Base-by-base conservation (phyloP, 495 filamentous ascomycete species). In the Neurospora pannonica region DNA sequence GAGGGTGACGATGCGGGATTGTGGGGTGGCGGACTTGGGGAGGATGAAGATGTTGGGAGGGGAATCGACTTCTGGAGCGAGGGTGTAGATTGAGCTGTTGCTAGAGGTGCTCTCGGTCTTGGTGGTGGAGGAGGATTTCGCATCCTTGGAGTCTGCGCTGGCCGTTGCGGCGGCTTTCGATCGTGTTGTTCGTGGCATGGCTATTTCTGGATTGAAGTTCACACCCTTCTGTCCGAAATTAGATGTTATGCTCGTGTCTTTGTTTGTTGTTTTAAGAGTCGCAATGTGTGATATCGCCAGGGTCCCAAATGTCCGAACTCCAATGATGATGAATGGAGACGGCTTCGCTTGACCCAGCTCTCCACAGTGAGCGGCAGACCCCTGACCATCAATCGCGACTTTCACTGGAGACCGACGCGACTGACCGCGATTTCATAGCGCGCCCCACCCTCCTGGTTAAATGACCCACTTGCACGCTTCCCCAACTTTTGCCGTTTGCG, bases 21-120 rank as follows among this genome's bases (percentile, higher is more conserved):
- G 87, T 72, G 86, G 77, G 37, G 88, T 90, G 3, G 88, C 85
- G 42, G 87, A 82, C 42, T 90, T 87, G 38, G 96, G 96, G 3
- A 99, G 85, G 69, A 99, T 88, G 82, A 98, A 94, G 42, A 96
- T 84, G 74, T 90, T 91, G 31, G 89, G 90, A 8, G 87, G 85
- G 70, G 82, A 86, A 38, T 77, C 37, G 7, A 81, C 79, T 70
- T 83, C 80, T 17, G 79, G 38, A 7, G 82, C 71, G 39, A 86
- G 77, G 37, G 78, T 78, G 75, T 84, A 85, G 75, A 72, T 78
- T 1, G 83, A 81, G 36, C 76, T 60, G 11, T 76, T 77, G 5
- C 67, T 73, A 42, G 76, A 73, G 28, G 73, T 54, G 17, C 77
- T 75, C 17, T 79, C 71, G n/a, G 76, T 71, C 73, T 79, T 82